Conservation (phyloP, 352 stramenopile species). For the Blastocystis sp. region DNA sequence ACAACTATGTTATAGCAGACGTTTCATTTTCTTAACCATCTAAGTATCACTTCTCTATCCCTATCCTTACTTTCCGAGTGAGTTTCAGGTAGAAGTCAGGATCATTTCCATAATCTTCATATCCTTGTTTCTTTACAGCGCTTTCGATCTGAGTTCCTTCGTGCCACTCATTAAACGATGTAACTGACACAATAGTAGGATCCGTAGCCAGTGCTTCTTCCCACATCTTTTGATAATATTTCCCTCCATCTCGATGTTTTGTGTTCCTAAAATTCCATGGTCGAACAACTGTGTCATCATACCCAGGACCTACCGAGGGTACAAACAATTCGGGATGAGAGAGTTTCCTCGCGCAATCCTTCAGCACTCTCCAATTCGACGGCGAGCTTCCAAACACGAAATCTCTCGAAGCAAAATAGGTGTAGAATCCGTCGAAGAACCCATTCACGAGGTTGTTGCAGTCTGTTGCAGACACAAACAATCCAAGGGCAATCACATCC, state of each 20-base stretch:
- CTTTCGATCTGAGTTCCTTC: slow-evolving; percentile 64
- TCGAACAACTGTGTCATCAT: slow-evolving; percentile 58
- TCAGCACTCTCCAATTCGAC: slow-evolving; percentile 30
- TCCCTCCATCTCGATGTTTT: slow-evolving; percentile 9
- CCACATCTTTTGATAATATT: slow-evolving; percentile 63
- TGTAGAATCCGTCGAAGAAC: slow-evolving; percentile 62
- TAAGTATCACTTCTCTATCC: neutral
- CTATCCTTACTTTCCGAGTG: neutral
- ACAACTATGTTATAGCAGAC: neutral
- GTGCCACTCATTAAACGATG: slow-evolving; percentile 65
- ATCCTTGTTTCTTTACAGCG: slow-evolving; percentile 45
- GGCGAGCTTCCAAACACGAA: slow-evolving; percentile 60
- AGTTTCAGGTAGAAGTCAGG: slow-evolving; percentile 51
- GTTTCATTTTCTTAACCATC: slow-evolving; percentile 24
- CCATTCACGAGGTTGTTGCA: neutral
- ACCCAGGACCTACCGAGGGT: slow-evolving; percentile 47
- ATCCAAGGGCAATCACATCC: slow-evolving; percentile 59
- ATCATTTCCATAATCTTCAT: slow-evolving; percentile 44
- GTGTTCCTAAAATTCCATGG: slow-evolving; percentile 63
- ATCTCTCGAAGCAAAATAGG: slow-evolving; percentile 61
- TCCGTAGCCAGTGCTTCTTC: slow-evolving; percentile 3
- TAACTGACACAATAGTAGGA: slow-evolving; percentile 55
- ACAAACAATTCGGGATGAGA: neutral
- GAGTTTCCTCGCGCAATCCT: neutral
- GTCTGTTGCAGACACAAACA: slow-evolving; percentile 43